Conservation (phyloP, 1,139 yeast genomes). For the Diutina sp. region DNA sequence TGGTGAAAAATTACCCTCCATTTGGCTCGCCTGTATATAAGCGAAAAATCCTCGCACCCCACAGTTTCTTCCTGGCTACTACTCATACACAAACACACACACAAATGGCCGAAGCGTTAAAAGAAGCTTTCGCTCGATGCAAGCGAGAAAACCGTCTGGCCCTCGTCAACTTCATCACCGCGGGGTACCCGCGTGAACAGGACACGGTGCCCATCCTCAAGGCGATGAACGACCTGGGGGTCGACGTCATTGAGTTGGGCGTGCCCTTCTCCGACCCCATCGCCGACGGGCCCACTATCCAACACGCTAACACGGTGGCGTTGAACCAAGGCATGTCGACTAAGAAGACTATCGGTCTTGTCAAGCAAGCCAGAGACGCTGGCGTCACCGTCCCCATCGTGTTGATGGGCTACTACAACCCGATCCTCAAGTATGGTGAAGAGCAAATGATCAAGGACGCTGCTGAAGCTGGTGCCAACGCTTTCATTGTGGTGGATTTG, state of each 20-base stretch:
- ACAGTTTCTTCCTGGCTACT: not conserved
- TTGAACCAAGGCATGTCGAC: conserved; percentile 74
- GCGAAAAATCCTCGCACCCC: not conserved
- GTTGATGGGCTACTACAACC: conserved; percentile 97
- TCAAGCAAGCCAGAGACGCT: conserved; percentile 57
- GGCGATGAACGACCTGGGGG: conserved; percentile 91
- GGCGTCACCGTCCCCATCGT: conserved; percentile 86
- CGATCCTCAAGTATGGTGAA: conserved; percentile 84
- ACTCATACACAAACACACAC: not conserved
- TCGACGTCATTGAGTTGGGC: conserved; percentile 88
- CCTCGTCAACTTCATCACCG: conserved; percentile 83
- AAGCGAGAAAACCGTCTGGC: conserved; percentile 74
- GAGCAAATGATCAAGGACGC: conserved; percentile 66
- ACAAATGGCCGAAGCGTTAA: conserved; percentile 51
- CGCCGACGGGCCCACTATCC: conserved; percentile 97
- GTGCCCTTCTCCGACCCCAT: conserved; percentile 98
- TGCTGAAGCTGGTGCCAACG: conserved; percentile 84
- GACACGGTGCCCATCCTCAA: conserved; percentile 79
- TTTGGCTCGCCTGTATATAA: not conserved
- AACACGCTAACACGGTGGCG: conserved; percentile 70
- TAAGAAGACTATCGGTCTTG: conserved; percentile 52
- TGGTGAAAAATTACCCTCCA: not conserved
- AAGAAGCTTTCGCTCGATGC: conserved; percentile 61
- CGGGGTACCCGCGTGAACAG: conserved; percentile 81
- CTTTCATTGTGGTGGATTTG: conserved; percentile 85